phyloP scores from a whole-genome alignment of 192 early-diverging fungal species.

The Coemansia sp. region DNA sequence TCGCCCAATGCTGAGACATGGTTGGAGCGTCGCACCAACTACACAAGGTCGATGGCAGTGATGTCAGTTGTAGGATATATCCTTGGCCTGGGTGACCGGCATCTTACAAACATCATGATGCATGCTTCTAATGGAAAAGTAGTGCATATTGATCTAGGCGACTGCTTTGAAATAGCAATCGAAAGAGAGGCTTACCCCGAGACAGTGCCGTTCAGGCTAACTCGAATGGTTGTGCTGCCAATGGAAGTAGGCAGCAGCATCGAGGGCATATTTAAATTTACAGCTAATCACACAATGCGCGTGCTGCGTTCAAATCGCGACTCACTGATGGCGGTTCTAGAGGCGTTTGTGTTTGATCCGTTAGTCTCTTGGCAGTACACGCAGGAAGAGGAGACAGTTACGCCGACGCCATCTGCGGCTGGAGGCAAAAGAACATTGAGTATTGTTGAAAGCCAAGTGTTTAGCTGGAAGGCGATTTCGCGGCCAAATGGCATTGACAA shows the following conservation, averaged over 20 bases:
- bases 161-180: constrained; percentile 96
- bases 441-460: constrained; percentile 1
- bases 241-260: constrained; percentile 93
- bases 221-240: constrained; percentile 90
- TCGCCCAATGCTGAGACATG: constrained; percentile 94
- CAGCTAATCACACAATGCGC: constrained; percentile 91
- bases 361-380: constrained; percentile 20
- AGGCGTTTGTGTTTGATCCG: constrained; percentile 98
- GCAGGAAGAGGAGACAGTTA: constrained; percentile 7
- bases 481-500: neutral
- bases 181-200: constrained; percentile 93
- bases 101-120: constrained; percentile 95
- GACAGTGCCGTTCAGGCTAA: constrained; percentile 93
- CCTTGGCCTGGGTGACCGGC: constrained; percentile 93
- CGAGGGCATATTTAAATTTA: constrained; percentile 91
- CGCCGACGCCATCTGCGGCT: neutral
- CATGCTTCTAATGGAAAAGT: constrained; percentile 85
- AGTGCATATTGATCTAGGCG: constrained; percentile 97
- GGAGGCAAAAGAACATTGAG: neutral
- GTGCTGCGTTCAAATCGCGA: constrained; percentile 94
- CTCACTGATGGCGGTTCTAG: constrained; percentile 95
- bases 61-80: constrained; percentile 99
- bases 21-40: constrained; percentile 92
- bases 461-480: neutral
- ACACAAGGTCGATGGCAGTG: constrained; percentile 88